A percentile compares a stretch with the other conserved stretches of the same genome.
Conservation (phyloP, 139 green algal genomes). For the Trebouxia sp. region DNA sequence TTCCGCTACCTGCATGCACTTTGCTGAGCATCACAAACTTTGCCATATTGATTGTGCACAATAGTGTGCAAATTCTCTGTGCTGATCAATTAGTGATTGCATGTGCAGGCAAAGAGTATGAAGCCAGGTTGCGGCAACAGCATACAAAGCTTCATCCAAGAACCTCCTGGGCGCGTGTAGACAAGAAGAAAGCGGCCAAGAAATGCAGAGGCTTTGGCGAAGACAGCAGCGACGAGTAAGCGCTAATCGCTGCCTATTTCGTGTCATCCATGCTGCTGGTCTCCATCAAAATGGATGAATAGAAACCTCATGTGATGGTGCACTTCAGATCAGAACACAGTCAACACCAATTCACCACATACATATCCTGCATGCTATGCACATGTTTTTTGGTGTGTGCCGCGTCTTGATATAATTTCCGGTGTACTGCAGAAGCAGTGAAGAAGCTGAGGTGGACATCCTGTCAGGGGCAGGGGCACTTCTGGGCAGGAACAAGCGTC, state of each 20-base stretch:
- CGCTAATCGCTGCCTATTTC: no score
- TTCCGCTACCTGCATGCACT: background rate
- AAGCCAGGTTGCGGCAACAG: slow-evolving; percentile 71
- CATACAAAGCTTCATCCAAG: slow-evolving; percentile 68
- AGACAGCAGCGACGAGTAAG: slow-evolving; percentile 33
- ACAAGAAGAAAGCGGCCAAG: slow-evolving; percentile 23
- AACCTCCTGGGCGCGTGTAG: slow-evolving; percentile 62
- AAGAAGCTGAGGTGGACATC: slow-evolving; percentile 23
- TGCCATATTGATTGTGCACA: background rate
- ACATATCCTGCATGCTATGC: background rate
- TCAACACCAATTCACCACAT: background rate
- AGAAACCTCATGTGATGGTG: background rate
- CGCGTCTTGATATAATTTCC: background rate
- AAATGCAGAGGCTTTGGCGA: slow-evolving; percentile 29
- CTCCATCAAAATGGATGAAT: background rate
- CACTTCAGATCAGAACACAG: background rate
- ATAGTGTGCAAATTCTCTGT: background rate
- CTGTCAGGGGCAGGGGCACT: slow-evolving; percentile 36
- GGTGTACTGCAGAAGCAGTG: background rate
- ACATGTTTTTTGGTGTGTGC: background rate
- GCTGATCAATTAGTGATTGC: background rate
- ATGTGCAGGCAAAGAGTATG: slow-evolving; percentile 66
- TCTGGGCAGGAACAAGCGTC: slow-evolving; percentile 37
- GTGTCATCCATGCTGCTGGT: background rate
- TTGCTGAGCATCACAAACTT: no score